phyloP scores from a whole-genome alignment of 1,284 basidiomycete genomes.

The Coniophora puteana region DNA sequence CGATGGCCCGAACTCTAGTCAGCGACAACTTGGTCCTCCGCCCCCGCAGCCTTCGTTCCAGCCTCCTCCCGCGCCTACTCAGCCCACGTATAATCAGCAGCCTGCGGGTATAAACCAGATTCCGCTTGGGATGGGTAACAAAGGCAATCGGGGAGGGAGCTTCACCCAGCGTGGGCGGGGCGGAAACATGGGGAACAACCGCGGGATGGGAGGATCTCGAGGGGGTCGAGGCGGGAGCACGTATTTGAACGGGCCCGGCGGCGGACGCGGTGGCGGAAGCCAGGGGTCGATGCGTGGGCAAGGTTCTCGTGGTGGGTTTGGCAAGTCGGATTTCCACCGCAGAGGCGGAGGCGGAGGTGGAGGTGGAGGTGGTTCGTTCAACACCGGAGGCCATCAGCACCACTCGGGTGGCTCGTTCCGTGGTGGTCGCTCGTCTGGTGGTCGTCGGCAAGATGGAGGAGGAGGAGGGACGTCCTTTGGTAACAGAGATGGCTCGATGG shows the following conservation, averaged over 20 bases:
- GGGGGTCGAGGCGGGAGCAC: constrained; percentile 37
- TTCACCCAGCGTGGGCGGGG: constrained; percentile 43
- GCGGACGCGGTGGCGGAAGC: constrained; percentile 23
- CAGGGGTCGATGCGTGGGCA: constrained; percentile 50
- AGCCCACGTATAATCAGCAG: constrained; percentile 34
- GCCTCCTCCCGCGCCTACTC: constrained; percentile 47
- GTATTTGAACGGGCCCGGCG: constrained; percentile 35
- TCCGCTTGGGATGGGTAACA: constrained; percentile 38
- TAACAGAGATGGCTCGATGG: constrained; percentile 41
- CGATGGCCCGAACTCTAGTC: constrained; percentile 62
- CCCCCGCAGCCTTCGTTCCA: constrained; percentile 37
- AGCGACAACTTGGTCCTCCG: constrained; percentile 27
- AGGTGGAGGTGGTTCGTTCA: constrained; percentile 66
- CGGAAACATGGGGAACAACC: constrained; percentile 39
- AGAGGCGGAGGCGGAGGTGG: no score
- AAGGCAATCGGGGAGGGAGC: constrained; percentile 30
- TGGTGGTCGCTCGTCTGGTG: constrained; percentile 36
- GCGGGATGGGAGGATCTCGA: constrained; percentile 33
- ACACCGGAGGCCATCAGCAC: constrained; percentile 36
- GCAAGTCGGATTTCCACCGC: constrained; percentile 57
- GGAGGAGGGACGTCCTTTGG: constrained; percentile 29
- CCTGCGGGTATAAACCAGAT: constrained; percentile 42
- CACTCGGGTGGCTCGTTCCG: constrained; percentile 43
- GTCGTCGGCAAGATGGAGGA: constrained; percentile 51
- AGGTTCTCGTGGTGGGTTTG: constrained; percentile 59